Percentiles rank a stretch among this genome's conserved stretches.
phyloP scores from a whole-genome alignment of 495 filamentous ascomycete species.

The Sabuloglossum arenarium region DNA sequence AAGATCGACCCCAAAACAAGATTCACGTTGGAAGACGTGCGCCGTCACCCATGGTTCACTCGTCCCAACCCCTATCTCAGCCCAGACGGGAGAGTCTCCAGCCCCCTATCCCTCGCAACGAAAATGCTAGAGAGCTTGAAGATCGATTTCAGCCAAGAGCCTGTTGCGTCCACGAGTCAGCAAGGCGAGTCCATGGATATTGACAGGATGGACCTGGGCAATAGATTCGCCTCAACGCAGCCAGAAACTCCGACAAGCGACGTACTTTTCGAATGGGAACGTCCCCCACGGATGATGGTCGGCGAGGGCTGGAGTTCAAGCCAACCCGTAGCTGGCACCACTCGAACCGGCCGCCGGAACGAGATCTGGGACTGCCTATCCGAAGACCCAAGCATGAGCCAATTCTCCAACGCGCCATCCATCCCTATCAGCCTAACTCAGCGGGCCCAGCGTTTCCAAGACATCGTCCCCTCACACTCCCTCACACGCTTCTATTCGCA shows the following conservation, averaged over 20 bases:
- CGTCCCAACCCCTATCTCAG: conserved; percentile 57
- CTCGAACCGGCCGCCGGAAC: conserved; percentile 4
- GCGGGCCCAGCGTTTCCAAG: conserved; percentile 63
- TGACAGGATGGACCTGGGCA: conserved; percentile 24
- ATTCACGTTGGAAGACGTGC: conserved; percentile 76
- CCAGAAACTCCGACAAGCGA: conserved; percentile 53
- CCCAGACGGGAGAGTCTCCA: conserved; percentile 49
- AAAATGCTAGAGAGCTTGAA: conserved; percentile 83
- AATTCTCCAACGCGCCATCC: conserved; percentile 68
- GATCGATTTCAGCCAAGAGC: conserved; percentile 65
- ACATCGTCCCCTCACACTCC: conserved; percentile 63
- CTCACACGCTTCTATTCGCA: conserved; percentile 84
- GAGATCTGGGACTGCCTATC: conserved; percentile 38
- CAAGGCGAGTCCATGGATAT: conserved; percentile 26
- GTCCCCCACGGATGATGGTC: conserved; percentile 20
- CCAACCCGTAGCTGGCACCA: conserved; percentile 18
- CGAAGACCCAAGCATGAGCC: conserved; percentile 79
- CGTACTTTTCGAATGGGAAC: conserved; percentile 60
- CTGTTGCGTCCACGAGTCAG: conserved; percentile 11
- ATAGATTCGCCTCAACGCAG: conserved; percentile 46
- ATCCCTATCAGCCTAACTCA: conserved; percentile 71
- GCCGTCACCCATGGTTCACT: conserved; percentile 90
- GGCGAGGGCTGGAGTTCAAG: conserved; percentile 15
- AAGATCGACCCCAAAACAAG: conserved; percentile 50
- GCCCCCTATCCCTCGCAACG: conserved; percentile 67